A percentile compares a stretch with the other conserved stretches of the same genome.
Evolutionary conservation across 345 rosid genomes (phyloP).

Genomic region (Pelargonium nanum): DNA sequence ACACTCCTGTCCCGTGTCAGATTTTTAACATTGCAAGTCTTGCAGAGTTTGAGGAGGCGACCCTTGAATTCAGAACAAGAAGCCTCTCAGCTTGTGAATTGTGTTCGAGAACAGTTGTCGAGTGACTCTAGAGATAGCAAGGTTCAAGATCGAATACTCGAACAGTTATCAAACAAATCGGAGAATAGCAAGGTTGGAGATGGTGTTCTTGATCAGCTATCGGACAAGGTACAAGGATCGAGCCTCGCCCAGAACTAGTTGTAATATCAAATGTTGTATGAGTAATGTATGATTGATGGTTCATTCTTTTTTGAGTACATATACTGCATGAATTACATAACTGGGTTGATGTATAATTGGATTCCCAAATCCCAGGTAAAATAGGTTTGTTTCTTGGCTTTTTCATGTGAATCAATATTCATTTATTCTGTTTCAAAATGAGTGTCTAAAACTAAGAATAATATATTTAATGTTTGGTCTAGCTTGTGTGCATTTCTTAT

Average conservation of each 20-base stretch:
- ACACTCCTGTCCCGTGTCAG: not conserved
- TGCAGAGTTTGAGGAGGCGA: conserved; percentile 57
- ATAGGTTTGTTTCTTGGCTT: too few relatives aligned
- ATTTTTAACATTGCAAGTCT: conserved; percentile 9
- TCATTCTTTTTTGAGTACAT: not conserved
- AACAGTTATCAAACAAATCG: not conserved
- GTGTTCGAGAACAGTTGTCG: conserved; percentile 47
- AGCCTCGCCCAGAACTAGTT: not conserved
- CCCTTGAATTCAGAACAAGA: conserved; percentile 44
- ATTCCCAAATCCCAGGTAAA: too few relatives aligned
- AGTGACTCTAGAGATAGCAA: conserved; percentile 27
- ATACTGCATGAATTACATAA: too few relatives aligned
- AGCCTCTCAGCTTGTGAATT: conserved; percentile 39
- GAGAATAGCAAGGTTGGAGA: not conserved
- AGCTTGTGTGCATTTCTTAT: too few relatives aligned
- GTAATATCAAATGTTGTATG: not conserved
- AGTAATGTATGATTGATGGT: not conserved
- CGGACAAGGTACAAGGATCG: not conserved
- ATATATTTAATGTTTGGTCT: too few relatives aligned
- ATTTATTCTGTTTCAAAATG: too few relatives aligned
- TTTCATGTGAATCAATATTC: too few relatives aligned
- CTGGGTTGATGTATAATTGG: too few relatives aligned
- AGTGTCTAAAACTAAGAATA: too few relatives aligned
- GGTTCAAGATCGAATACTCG: conserved; percentile 20
- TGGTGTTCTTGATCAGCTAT: not conserved